These are phyloP conservation scores for Ophiostoma sp. DNA, from an alignment of 2,329 filamentous ascomycete species.

Conservation along the genomic window DNA sequence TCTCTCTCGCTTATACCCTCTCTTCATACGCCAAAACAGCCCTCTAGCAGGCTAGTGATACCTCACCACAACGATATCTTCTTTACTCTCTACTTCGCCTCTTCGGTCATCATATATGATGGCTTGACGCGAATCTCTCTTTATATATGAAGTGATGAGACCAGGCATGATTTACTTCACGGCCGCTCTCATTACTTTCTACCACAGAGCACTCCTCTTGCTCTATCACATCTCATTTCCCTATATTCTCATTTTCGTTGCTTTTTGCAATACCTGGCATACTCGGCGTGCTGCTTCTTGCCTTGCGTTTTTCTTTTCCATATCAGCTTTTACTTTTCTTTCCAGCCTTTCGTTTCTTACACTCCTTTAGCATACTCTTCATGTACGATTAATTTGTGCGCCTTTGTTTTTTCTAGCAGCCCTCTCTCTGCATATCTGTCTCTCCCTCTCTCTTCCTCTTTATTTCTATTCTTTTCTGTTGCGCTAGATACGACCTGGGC, in stretches of 20 bases:
- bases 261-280: conserved; percentile 24
- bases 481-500: conserved; percentile 22
- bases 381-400: conserved; percentile 13
- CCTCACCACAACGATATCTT: not conserved
- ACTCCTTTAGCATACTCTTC: conserved; percentile 16
- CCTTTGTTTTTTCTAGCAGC: not conserved
- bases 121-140: not conserved
- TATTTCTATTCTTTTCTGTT: not conserved
- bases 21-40: not conserved
- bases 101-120: not conserved
- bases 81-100: not conserved
- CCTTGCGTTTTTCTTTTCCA: not conserved
- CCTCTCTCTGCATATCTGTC: not conserved
- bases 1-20: conserved; percentile 25
- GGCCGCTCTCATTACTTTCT: not conserved
- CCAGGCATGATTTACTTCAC: not conserved
- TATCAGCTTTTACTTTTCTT: not conserved
- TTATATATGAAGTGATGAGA: not conserved
- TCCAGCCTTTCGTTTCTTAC: conserved; percentile 20
- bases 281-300: conserved; percentile 12
- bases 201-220: not conserved
- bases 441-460: not conserved
- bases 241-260: not conserved
- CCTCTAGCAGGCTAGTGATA: conserved; percentile 14
- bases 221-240: not conserved